Conservation (phyloP, 192 early-diverging fungal genomes). For the Podila horticola region DNA sequence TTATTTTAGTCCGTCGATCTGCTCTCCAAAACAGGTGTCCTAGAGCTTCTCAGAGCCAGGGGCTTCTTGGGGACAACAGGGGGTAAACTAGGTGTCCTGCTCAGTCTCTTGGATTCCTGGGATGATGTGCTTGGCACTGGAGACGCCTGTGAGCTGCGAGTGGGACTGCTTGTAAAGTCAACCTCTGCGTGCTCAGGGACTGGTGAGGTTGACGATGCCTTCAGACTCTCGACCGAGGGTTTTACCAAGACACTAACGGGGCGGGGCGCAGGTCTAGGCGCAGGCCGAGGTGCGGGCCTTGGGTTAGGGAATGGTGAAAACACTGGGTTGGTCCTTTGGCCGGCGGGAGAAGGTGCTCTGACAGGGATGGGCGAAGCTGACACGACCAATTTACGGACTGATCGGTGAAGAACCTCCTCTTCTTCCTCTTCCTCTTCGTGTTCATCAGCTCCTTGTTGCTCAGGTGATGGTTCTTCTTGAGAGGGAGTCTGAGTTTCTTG, state of each 20-base stretch:
- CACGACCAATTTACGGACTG: conserved; percentile 12
- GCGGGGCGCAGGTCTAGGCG: conserved; percentile 22
- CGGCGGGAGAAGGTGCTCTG: conserved; percentile 12
- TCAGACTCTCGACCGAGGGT: not conserved
- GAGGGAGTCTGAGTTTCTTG: not conserved
- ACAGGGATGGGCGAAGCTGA: not conserved
- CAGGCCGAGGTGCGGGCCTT: conserved; percentile 16
- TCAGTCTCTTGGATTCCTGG: conserved; percentile 8
- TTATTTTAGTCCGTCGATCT: conserved; percentile 2
- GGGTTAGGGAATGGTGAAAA: conserved; percentile 29
- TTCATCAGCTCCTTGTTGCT: not conserved
- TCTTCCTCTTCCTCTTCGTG: conserved; percentile 37
- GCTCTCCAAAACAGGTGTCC: conserved; percentile 2
- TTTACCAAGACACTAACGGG: conserved; percentile 18
- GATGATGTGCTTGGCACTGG: not conserved
- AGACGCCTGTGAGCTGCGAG: not conserved
- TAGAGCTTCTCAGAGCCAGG: conserved; percentile 9
- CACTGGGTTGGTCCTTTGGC: conserved; percentile 13
- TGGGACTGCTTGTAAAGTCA: not conserved
- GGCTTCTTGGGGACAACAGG: conserved; percentile 46
- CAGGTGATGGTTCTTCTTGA: not conserved
- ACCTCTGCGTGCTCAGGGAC: not conserved
- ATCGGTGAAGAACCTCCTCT: conserved; percentile 31
- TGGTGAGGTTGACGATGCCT: not conserved
- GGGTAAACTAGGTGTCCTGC: conserved; percentile 11